phyloP scores from a whole-genome alignment of 345 rosid species.

The Excoecaria cochinchinensis region DNA sequence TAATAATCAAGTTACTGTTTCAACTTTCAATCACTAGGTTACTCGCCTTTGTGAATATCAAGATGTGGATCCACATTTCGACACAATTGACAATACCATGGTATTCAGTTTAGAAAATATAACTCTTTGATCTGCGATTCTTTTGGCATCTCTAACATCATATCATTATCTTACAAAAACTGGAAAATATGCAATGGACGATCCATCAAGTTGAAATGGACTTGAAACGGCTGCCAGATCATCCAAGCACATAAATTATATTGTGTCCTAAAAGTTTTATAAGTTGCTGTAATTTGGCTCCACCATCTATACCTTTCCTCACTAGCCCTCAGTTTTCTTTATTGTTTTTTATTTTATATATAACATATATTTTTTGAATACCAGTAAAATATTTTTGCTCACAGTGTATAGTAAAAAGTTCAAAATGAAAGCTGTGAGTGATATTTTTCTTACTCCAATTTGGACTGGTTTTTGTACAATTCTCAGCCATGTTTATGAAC shows the following conservation, averaged over 20 bases:
- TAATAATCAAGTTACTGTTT: background rate
- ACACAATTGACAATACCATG: constrained; percentile 89
- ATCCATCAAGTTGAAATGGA: constrained; percentile 95
- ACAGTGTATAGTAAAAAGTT: background rate
- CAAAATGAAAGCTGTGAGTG: background rate
- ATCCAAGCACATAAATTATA: constrained; percentile 32
- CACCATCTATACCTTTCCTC: too few relatives aligned
- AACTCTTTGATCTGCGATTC: background rate
- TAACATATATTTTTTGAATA: too few relatives aligned
- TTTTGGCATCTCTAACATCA: constrained; percentile 15
- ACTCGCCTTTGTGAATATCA: constrained; percentile 96
- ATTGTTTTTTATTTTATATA: too few relatives aligned
- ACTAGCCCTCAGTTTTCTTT: background rate
- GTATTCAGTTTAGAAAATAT: constrained; percentile 31
- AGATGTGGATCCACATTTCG: constrained; percentile 96
- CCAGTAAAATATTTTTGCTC: background rate
- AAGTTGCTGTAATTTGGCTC: too few relatives aligned
- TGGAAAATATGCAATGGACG: constrained; percentile 95
- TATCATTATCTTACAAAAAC: constrained; percentile 51
- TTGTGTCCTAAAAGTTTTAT: background rate
- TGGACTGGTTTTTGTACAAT: too few relatives aligned
- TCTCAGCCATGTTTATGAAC: too few relatives aligned
- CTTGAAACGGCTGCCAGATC: constrained; percentile 66
- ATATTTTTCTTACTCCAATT: too few relatives aligned
- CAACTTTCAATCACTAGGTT: constrained; percentile 43